Conservation (phyloP, 1,284 basidiomycete genomes). For the Ceratobasidium sp. region DNA sequence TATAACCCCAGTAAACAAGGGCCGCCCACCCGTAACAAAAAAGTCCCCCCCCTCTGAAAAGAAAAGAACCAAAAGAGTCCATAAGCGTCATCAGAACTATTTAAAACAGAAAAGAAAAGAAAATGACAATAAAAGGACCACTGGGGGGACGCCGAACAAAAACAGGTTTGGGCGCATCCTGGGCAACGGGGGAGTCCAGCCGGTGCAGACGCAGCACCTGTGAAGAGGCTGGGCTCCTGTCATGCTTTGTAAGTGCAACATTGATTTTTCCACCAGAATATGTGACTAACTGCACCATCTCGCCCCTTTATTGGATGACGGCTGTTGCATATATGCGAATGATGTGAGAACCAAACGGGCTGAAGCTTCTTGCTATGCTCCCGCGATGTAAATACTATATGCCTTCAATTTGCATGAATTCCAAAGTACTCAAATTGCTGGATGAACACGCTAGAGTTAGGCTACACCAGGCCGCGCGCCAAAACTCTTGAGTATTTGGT, state of each 20-base stretch:
- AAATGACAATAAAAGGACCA: not conserved
- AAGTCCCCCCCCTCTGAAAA: not conserved
- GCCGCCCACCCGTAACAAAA: constrained; percentile 8
- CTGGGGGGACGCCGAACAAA: constrained; percentile 12
- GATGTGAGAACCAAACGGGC: too few relatives aligned
- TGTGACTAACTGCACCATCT: too few relatives aligned
- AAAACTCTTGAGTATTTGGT: too few relatives aligned
- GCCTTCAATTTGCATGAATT: too few relatives aligned
- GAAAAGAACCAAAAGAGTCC: not conserved
- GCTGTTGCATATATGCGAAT: too few relatives aligned
- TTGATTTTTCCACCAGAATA: not conserved
- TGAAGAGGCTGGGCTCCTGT: constrained; percentile 29
- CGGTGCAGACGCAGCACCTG: constrained; percentile 13
- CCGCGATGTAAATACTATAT: too few relatives aligned
- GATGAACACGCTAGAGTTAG: too few relatives aligned
- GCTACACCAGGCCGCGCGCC: too few relatives aligned
- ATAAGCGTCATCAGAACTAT: not conserved
- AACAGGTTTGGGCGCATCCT: constrained; percentile 25
- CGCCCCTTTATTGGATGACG: too few relatives aligned
- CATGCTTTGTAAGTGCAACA: constrained; percentile 11
- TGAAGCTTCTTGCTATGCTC: too few relatives aligned
- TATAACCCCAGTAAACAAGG: constrained; percentile 7
- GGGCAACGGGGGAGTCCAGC: constrained; percentile 29
- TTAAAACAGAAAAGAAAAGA: not conserved
- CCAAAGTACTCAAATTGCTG: too few relatives aligned